Percentiles rank a stretch among this genome's conserved stretches.
phyloP scores from a whole-genome alignment of 306 rosid genomes.

The Astragalus membranaceus region DNA sequence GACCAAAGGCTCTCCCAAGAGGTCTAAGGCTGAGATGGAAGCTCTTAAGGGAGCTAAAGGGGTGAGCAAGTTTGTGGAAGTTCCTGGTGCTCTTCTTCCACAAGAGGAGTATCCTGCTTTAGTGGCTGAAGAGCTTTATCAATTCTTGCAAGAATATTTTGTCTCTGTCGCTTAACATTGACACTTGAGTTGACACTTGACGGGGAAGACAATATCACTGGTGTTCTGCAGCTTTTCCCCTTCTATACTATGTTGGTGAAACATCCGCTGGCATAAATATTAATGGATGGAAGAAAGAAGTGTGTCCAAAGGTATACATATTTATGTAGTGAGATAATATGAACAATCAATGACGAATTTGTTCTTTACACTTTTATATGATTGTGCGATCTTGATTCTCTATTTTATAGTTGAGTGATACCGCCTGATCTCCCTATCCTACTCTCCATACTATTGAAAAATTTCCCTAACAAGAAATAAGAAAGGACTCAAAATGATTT shows the following conservation, averaged over 20 bases:
- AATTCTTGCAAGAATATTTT: constrained; percentile 61
- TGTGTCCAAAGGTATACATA: constrained; percentile 20
- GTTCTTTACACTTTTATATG: too few species aligned
- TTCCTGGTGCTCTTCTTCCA: constrained; percentile 94
- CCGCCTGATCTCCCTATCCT: too few species aligned
- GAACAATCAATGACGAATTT: too few species aligned
- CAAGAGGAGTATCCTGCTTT: constrained; percentile 81
- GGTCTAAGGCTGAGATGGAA: constrained; percentile 96
- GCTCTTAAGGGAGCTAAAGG: constrained; percentile 85
- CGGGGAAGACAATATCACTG: background rate
- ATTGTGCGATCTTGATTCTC: too few species aligned
- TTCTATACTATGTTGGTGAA: background rate
- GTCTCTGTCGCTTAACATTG: constrained; percentile 19
- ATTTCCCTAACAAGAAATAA: too few species aligned
- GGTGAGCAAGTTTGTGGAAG: constrained; percentile 79
- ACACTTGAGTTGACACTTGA: background rate
- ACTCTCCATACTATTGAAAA: too few species aligned
- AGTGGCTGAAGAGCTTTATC: constrained; percentile 74
- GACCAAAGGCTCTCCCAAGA: constrained; percentile 67
- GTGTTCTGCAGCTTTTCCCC: background rate
- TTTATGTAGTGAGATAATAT: background rate
- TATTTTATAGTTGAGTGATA: too few species aligned
- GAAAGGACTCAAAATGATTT: too few species aligned
- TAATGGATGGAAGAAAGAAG: constrained; percentile 6
- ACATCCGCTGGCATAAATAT: background rate